Evolutionary conservation across 2,329 filamentous ascomycete genomes (phyloP), one percentile per base, ranked within the genome.

Genomic region (Pseudogymnoascus sp.): DNA sequence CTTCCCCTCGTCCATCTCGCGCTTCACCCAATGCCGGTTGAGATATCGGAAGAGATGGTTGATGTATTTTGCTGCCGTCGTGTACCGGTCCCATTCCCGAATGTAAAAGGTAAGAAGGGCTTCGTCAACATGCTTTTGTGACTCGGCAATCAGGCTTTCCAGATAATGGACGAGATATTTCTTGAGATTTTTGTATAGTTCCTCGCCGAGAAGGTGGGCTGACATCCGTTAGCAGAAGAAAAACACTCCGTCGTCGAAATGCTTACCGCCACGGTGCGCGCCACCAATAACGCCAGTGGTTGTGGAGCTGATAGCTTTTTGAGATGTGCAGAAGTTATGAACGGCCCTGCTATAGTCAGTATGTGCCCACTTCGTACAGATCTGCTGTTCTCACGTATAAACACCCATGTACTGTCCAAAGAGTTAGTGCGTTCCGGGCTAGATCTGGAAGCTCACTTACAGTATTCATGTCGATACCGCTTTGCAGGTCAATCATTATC

Each of bases 311-410:
- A 93, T 87, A 1, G 92, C 92, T 76, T 98, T 98, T 77, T 98
- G 95, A 23, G 95, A 96, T 64, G 95, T 99, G 77, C 95, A 99
- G 77, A 99, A 99, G 80, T 99, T 97, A 79, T 99, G 95, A 61
- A 99, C 95, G 66, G 93, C 92, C 62, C 83, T 93, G 75, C 63
- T 61, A 61, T 34, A 57, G 28, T 57, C 2, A 57, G 51, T 57
- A 19, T 36, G 16, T 57, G 51, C 51, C 51, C 25, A 19, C 13
- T 14, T 34, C 28, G 19, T 14, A 11, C 14, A 19, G n/a, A 41
- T 16, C 36, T 43, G 6, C 31, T 60, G 36, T 62, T 76, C 78
- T 69, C 75, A 92, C 89, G 93, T 97, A 79, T 98, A 98, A 66
- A 97, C 87, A 64, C 90, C 92, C 93, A 98, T 97, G 78, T 98